phyloP scores from a whole-genome alignment of 768 basidiomycete genomes.

The Boletus fagicola region DNA sequence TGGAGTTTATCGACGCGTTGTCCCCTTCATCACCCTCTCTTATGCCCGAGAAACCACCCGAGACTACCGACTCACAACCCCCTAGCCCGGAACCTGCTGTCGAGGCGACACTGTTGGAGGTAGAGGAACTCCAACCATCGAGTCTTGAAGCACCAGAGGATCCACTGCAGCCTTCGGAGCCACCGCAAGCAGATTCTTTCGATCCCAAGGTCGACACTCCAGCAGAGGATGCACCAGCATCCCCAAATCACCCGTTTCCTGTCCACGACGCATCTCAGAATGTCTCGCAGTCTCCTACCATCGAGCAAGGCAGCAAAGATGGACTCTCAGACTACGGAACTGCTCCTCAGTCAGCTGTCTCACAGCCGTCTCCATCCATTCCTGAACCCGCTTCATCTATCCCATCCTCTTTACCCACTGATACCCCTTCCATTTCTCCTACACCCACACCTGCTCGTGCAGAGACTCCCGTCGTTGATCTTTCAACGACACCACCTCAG shows the following conservation, averaged over 20 bases:
- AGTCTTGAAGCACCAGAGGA: background rate
- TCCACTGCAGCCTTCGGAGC: slow-evolving; percentile 1
- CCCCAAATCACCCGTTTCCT: background rate
- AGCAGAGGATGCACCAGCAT: background rate
- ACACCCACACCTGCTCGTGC: background rate
- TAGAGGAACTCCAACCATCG: slow-evolving; percentile 2
- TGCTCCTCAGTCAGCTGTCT: slow-evolving; percentile 13
- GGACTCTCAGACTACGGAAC: slow-evolving; percentile 15
- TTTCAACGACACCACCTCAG: background rate
- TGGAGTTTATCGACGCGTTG: slow-evolving; percentile 1
- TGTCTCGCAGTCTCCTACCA: slow-evolving; percentile 1
- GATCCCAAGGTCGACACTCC: background rate
- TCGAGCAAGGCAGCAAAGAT: slow-evolving; percentile 3
- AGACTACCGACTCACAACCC: background rate
- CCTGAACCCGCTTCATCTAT: background rate
- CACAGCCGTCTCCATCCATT: slow-evolving; percentile 7
- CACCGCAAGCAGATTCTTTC: background rate
- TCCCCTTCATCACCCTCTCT: slow-evolving; percentile 6
- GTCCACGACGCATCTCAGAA: slow-evolving; percentile 3
- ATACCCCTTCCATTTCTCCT: background rate
- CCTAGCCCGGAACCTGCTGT: background rate
- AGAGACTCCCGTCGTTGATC: background rate
- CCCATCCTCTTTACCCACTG: background rate
- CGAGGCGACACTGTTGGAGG: background rate
- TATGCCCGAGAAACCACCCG: slow-evolving; percentile 10